phyloP scores from a whole-genome alignment of 2,329 filamentous ascomycete genomes.

The Penicillium sp. region DNA sequence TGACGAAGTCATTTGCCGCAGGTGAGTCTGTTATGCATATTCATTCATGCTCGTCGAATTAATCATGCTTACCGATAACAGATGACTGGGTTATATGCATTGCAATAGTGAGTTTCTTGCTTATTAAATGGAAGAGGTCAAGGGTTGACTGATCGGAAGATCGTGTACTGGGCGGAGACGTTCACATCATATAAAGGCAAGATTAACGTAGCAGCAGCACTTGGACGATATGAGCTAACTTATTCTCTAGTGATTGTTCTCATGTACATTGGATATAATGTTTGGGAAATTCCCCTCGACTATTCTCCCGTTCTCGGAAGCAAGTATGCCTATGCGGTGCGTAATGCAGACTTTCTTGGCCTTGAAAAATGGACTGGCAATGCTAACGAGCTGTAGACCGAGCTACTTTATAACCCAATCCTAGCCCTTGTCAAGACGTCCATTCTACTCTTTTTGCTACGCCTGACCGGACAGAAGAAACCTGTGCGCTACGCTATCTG shows the following conservation, averaged over 20 bases:
- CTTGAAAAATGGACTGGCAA: not conserved
- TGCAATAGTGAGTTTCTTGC: not conserved
- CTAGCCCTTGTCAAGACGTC: slow-evolving; percentile 13
- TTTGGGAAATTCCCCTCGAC: slow-evolving; percentile 15
- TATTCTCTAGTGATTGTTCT: not conserved
- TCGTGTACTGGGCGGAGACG: slow-evolving; percentile 23
- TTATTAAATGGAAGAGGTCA: not conserved
- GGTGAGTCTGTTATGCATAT: slow-evolving; percentile 9
- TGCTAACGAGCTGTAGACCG: slow-evolving; percentile 2
- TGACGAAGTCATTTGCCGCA: slow-evolving; percentile 19
- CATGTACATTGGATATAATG: not conserved
- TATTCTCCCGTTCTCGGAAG: not conserved
- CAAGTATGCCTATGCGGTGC: slow-evolving; percentile 20
- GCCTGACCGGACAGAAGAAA: slow-evolving; percentile 12
- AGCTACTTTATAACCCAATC: slow-evolving; percentile 13
- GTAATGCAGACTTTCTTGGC: not conserved
- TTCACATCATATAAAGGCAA: slow-evolving; percentile 21
- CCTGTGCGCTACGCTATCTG: slow-evolving; percentile 7
- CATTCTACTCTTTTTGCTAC: slow-evolving; percentile 11
- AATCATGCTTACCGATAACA: not conserved
- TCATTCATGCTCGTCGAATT: not conserved
- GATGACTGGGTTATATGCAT: not conserved
- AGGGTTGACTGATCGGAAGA: slow-evolving; percentile 21
- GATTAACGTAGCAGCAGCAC: not conserved
- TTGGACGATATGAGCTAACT: not conserved